A percentile compares a stretch with the other conserved stretches of the same genome.
Evolutionary conservation across 805 yeast genomes (phyloP).

Genomic region (Crinitomyces ghanaensis): DNA sequence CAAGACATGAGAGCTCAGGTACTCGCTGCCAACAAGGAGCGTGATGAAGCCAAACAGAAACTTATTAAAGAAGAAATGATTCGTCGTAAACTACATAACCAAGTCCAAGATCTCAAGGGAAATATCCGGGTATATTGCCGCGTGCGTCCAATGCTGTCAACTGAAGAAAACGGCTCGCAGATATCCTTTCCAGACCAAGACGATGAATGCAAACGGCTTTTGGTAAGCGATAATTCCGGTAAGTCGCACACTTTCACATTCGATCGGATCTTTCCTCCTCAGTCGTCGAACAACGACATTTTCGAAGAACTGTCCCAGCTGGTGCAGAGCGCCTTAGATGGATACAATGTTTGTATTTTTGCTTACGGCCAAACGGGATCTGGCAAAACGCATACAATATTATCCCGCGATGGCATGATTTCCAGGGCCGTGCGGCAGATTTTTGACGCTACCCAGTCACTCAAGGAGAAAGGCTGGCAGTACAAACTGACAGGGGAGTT

Average conservation of each 20-base stretch:
- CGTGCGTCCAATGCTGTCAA: constrained; percentile 44
- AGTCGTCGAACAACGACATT: constrained; percentile 45
- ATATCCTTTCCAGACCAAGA: constrained; percentile 26
- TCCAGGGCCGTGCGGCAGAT: constrained; percentile 65
- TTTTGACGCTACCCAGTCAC: constrained; percentile 40
- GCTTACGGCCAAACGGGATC: constrained; percentile 98
- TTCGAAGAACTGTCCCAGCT: constrained; percentile 81
- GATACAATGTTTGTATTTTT: constrained; percentile 83
- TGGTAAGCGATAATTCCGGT: constrained; percentile 15
- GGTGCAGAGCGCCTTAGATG: constrained; percentile 78
- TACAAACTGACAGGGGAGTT: constrained; percentile 61
- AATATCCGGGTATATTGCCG: constrained; percentile 88
- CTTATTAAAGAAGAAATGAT: constrained; percentile 40
- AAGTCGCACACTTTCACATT: constrained; percentile 42
- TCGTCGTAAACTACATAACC: constrained; percentile 58
- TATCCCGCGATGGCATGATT: constrained; percentile 67
- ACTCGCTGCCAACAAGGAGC: constrained; percentile 22
- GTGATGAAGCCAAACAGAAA: constrained; percentile 25
- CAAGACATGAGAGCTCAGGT: constrained; percentile 14
- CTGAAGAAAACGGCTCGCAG: constrained; percentile 19
- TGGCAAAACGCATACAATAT: constrained; percentile 91
- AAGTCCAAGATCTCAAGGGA: constrained; percentile 78
- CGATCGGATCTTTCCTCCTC: constrained; percentile 62
- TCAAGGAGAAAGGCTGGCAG: constrained; percentile 49
- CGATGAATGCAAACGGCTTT: constrained; percentile 17